Evolutionary conservation across 805 yeast genomes (phyloP).

Genomic region (Danielia oregonensis): DNA sequence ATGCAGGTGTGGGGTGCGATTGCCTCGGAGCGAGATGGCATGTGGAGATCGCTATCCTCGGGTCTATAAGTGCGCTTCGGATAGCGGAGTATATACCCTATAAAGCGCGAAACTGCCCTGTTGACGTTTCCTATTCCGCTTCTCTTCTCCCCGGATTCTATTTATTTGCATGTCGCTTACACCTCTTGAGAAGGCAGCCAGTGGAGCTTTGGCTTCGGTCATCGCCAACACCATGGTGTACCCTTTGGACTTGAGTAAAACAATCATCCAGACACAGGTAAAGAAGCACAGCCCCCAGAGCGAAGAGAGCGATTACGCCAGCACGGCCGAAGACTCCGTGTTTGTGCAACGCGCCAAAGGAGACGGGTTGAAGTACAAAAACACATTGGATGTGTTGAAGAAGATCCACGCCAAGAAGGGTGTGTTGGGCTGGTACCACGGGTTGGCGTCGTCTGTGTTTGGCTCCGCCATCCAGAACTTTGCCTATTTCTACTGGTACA

Average conservation of each 20-base stretch:
- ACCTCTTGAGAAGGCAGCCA: conserved; percentile 75
- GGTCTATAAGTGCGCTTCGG: neutral
- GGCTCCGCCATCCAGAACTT: conserved; percentile 78
- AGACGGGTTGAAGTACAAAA: conserved; percentile 42
- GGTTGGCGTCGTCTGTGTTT: conserved; percentile 60
- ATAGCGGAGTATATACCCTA: conserved; percentile 1
- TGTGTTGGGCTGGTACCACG: conserved; percentile 65
- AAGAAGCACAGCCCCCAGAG: conserved; percentile 18
- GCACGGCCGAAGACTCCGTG: conserved; percentile 17
- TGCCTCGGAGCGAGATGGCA: conserved; percentile 1
- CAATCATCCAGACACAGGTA: conserved; percentile 71
- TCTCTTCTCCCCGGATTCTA: neutral
- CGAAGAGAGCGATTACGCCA: conserved; percentile 7
- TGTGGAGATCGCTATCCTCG: conserved; percentile 1
- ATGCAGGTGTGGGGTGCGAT: conserved; percentile 1
- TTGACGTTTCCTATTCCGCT: neutral
- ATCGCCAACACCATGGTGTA: conserved; percentile 76
- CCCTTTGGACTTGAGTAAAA: conserved; percentile 76
- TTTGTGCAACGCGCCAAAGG: conserved; percentile 15
- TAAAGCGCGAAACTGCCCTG: neutral
- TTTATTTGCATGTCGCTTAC: conserved; percentile 26
- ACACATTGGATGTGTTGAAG: conserved; percentile 58
- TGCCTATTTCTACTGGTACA: conserved; percentile 86
- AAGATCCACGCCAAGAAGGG: conserved; percentile 62
- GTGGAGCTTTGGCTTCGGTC: conserved; percentile 80